These are phyloP conservation scores for Sinapis alba DNA, from an alignment of 441 rosid species.

Conservation along the genomic window DNA sequence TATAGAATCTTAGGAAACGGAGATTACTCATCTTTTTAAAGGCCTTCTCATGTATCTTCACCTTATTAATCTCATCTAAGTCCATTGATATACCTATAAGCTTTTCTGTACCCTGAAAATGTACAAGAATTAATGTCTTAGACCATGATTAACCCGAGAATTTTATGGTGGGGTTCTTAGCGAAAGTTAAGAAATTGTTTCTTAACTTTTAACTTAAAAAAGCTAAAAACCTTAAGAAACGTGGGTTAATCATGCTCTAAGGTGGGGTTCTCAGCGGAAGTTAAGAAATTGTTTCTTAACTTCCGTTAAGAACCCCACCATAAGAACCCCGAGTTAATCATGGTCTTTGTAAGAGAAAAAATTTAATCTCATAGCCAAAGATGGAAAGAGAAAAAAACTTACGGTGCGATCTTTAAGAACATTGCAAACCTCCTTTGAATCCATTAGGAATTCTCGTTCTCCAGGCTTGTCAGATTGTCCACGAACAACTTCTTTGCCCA, in stretches of 20 bases:
- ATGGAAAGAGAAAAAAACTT: neutral
- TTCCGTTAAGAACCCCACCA: no score
- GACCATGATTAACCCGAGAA: no score
- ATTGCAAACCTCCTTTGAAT: conserved; percentile 12
- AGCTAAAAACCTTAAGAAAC: no score
- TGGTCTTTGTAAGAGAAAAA: neutral
- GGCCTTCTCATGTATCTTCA: neutral
- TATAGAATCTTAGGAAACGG: conserved; percentile 10
- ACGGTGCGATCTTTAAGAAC: neutral
- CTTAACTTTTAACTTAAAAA: no score
- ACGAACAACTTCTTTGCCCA: conserved; percentile 13
- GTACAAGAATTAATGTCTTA: neutral
- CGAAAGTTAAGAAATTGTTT: no score
- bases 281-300: no score
- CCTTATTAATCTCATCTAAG: neutral
- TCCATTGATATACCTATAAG: neutral
- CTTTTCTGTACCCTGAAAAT: conserved; percentile 3
- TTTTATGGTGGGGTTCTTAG: no score
- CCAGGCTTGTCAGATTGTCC: conserved; percentile 15
- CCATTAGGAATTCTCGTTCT: conserved; percentile 6
- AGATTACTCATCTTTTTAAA: conserved; percentile 4
- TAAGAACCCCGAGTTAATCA: no score
- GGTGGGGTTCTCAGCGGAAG: no score
- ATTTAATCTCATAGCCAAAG: neutral
- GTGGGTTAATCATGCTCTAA: no score